Percentiles rank a stretch among this genome's conserved stretches.
Conservation (phyloP, 805 yeast species). For the Hanseniaspora lachancei region DNA sequence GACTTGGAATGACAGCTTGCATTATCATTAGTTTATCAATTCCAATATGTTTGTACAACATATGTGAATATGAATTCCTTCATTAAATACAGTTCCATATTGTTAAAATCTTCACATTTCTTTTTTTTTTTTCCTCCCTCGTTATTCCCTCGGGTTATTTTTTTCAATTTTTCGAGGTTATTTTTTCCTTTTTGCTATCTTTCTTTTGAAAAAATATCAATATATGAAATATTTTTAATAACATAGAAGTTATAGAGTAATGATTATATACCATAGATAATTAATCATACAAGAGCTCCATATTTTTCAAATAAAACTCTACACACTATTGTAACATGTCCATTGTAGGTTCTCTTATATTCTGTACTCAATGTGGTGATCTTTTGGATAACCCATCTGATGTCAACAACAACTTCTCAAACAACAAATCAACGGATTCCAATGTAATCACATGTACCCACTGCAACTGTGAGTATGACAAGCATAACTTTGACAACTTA, state of each 20-base stretch:
- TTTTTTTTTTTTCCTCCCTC: background rate
- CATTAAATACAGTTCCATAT: no score
- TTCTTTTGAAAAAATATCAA: background rate
- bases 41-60: background rate
- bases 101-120: background rate
- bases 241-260: background rate
- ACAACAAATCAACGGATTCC: slow-evolving; percentile 29
- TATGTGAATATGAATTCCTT: no score
- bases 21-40: background rate
- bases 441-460: slow-evolving; percentile 26
- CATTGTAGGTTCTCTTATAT: slow-evolving; percentile 86
- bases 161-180: no score
- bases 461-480: slow-evolving; percentile 30
- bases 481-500: slow-evolving; percentile 50
- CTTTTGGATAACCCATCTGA: slow-evolving; percentile 49
- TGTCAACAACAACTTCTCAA: slow-evolving; percentile 17
- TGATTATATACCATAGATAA: background rate
- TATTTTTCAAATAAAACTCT: background rate
- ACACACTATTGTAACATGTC: slow-evolving; percentile 44
- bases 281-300: background rate
- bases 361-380: slow-evolving; percentile 88
- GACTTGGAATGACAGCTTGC: no score
- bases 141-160: no score
- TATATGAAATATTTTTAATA: background rate
- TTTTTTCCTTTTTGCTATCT: background rate